Evolutionary conservation across 148 eudicot species (phyloP).

Genomic region (Rhododendron molle): DNA sequence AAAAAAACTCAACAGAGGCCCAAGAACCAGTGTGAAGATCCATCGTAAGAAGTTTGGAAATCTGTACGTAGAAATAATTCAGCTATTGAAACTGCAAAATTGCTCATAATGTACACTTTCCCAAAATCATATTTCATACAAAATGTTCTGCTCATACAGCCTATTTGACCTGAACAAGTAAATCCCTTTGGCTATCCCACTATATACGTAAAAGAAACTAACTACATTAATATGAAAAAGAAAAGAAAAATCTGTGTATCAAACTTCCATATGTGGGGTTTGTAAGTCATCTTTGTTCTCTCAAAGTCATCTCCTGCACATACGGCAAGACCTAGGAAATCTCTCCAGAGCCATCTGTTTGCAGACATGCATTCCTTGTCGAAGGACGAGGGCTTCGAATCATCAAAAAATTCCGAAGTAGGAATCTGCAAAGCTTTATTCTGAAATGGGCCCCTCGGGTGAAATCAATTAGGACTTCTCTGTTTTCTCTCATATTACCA

Average conservation of each 20-base stretch:
- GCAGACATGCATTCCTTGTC: constrained; percentile 21
- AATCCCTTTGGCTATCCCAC: constrained; percentile 18
- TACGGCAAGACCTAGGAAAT: constrained; percentile 10
- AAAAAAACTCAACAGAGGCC: not conserved
- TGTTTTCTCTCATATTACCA: constrained; percentile 10
- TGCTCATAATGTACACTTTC: constrained; percentile 21
- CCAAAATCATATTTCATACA: constrained; percentile 15
- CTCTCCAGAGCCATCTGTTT: constrained; percentile 1
- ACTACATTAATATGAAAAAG: constrained; percentile 19
- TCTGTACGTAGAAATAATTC: not conserved
- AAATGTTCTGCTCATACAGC: constrained; percentile 9
- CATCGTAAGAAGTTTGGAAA: not conserved
- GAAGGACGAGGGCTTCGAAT: constrained; percentile 15
- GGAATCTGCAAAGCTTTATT: constrained; percentile 22
- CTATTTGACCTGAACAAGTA: constrained; percentile 8
- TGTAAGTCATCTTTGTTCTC: not conserved
- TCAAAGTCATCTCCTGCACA: constrained; percentile 10
- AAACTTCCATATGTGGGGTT: constrained; percentile 14
- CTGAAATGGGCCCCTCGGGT: constrained; percentile 21
- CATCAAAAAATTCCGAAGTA: constrained; percentile 16
- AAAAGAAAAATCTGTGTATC: constrained; percentile 9
- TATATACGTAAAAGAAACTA: constrained; percentile 35
- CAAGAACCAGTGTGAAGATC: not conserved
- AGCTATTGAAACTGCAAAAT: constrained; percentile 15
- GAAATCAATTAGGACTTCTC: constrained; percentile 17